Evolutionary conservation across 331 rosid species (phyloP).

Genomic region (Ulmus americana): DNA sequence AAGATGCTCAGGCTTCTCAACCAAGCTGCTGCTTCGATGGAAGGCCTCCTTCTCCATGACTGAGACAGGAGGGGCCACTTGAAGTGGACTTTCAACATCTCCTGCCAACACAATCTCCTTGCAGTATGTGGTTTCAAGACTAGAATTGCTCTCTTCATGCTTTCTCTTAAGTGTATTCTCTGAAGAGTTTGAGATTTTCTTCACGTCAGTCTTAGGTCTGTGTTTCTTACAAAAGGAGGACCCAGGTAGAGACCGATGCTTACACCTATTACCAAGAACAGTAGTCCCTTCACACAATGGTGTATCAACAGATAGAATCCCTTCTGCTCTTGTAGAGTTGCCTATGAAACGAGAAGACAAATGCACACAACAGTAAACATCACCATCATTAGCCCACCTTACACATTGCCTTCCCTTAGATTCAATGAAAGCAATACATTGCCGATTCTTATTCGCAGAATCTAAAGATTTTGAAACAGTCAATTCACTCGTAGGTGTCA

Average conservation of each 20-base stretch:
- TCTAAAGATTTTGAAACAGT: slow-evolving; percentile 36
- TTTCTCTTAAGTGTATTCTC: slow-evolving; percentile 60
- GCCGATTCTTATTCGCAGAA: slow-evolving; percentile 66
- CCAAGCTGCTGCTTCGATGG: slow-evolving; percentile 29
- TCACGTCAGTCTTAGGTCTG: slow-evolving; percentile 53
- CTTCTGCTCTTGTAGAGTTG: slow-evolving; percentile 55
- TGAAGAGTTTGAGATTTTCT: slow-evolving; percentile 29
- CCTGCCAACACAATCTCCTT: slow-evolving; percentile 47
- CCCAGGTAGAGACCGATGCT: slow-evolving; percentile 80
- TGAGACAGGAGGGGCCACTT: slow-evolving; percentile 54
- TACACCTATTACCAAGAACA: slow-evolving; percentile 88
- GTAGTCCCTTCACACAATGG: slow-evolving; percentile 96
- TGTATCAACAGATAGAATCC: slow-evolving; percentile 47
- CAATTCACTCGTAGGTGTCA: slow-evolving; percentile 52
- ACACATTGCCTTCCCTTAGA: slow-evolving; percentile 98
- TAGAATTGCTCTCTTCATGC: slow-evolving; percentile 40
- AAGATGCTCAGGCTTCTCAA: slow-evolving; percentile 34
- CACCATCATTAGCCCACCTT: slow-evolving; percentile 99
- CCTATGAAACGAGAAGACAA: slow-evolving; percentile 77
- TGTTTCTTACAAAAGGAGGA: slow-evolving; percentile 86
- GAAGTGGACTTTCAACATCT: slow-evolving; percentile 51
- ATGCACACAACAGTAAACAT: slow-evolving; percentile 96
- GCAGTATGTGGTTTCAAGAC: slow-evolving; percentile 41
- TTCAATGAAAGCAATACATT: slow-evolving; percentile 84
- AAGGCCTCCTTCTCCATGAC: slow-evolving; percentile 36